Percentiles rank a stretch among this genome's conserved stretches.
phyloP scores from a whole-genome alignment of 768 basidiomycete genomes.

The Naematelia aurantialba region DNA sequence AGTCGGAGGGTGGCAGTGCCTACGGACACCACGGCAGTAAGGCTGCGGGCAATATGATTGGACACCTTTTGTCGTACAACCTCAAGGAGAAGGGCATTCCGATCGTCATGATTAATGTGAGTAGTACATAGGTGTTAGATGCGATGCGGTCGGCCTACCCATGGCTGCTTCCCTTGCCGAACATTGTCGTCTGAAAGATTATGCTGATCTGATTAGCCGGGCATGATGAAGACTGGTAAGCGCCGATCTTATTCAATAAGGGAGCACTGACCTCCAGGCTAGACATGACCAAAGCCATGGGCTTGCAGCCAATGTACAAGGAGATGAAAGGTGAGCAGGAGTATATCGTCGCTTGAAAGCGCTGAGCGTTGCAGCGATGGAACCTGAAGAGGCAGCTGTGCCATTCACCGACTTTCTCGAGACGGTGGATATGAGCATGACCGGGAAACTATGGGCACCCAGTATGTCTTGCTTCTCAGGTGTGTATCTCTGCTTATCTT shows the following conservation, averaged over 20 bases:
- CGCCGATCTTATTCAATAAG: too few relatives aligned
- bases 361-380: slow-evolving; percentile 53
- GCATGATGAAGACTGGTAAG: too few relatives aligned
- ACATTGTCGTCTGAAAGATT: too few relatives aligned
- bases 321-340: slow-evolving; percentile 54
- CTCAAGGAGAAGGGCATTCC: slow-evolving; percentile 52
- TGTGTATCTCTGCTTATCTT: too few relatives aligned
- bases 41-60: slow-evolving; percentile 57
- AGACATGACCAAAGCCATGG: slow-evolving; percentile 54
- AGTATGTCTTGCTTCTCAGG: slow-evolving; percentile 42
- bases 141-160: too few relatives aligned
- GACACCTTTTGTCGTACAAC: slow-evolving; percentile 54
- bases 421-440: slow-evolving; percentile 47
- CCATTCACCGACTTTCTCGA: slow-evolving; percentile 53
- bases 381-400: slow-evolving; percentile 53
- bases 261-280: too few relatives aligned
- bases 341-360: too few relatives aligned
- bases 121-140: too few relatives aligned
- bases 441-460: slow-evolving; percentile 56
- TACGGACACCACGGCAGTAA: slow-evolving; percentile 58
- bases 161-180: too few relatives aligned
- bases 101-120: slow-evolving; percentile 55
- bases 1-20: slow-evolving; percentile 56
- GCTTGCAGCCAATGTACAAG: slow-evolving; percentile 55
- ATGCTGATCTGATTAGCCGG: too few relatives aligned